These are phyloP conservation scores for Angomonas desouzai DNA, from an alignment of 208 protist genomes.

Conservation along the genomic window DNA sequence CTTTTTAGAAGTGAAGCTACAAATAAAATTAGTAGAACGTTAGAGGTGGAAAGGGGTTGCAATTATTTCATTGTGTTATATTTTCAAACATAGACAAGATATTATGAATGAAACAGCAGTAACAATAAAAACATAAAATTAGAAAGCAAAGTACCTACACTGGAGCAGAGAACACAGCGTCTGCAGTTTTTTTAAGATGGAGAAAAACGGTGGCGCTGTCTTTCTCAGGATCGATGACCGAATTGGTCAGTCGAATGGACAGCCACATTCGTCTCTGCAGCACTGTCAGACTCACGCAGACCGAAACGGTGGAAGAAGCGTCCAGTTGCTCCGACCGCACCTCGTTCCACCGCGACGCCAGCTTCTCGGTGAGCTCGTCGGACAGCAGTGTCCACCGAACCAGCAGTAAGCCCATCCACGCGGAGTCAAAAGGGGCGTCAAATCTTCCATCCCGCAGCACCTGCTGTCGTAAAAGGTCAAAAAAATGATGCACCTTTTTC, in stretches of 20 bases:
- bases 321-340: conserved; percentile 15
- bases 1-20: too few relatives aligned
- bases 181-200: conserved; percentile 11
- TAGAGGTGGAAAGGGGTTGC: too few relatives aligned
- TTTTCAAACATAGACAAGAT: too few relatives aligned
- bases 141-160: too few relatives aligned
- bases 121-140: too few relatives aligned
- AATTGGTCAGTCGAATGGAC: conserved; percentile 4
- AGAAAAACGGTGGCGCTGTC: conserved; percentile 10
- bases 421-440: conserved; percentile 41
- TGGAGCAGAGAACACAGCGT: too few relatives aligned
- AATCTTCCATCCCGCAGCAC: conserved; percentile 65
- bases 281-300: conserved; percentile 9
- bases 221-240: conserved; percentile 10
- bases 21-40: too few relatives aligned
- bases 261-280: conserved; percentile 24
- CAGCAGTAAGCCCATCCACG: conserved; percentile 50
- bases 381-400: conserved; percentile 56
- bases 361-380: conserved; percentile 46
- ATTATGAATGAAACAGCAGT: too few relatives aligned
- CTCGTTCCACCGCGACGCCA: conserved; percentile 27
- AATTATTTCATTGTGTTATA: too few relatives aligned
- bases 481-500: background rate
- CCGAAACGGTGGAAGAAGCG: background rate
- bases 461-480: conserved; percentile 22